Evolutionary conservation across 2,329 filamentous ascomycete species (phyloP), one percentile per base, ranked within the genome.

Genomic region (Teratosphaeria epicoccoides): DNA sequence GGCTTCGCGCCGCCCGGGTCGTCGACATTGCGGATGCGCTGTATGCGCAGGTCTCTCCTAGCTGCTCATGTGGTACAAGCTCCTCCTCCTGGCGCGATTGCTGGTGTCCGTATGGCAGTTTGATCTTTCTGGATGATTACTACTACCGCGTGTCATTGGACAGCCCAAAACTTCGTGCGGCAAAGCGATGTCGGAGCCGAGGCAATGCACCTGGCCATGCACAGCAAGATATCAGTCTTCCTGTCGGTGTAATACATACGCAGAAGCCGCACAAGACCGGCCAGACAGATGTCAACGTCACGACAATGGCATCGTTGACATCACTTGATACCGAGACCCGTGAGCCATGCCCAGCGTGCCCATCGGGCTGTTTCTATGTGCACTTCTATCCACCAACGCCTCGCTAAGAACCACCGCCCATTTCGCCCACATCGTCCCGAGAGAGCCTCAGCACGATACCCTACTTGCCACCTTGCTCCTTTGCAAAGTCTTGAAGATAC

Each of bases 401-500:
- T 7, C 33, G 33, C 33, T 40, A 40, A 40, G 20, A 9, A 40
- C 33, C 5, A 40, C 33, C 33, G n/a, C 9, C 6, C n/a, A n/a
- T n/a, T n/a, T n/a, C n/a, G n/a, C n/a, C n/a, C n/a, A n/a, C n/a
- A n/a, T n/a, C n/a, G n/a, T n/a, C n/a, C n/a, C n/a, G n/a, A n/a
- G n/a, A n/a, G n/a, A n/a, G n/a, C n/a, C n/a, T n/a, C n/a, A n/a
- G n/a, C n/a, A n/a, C n/a, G n/a, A n/a, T n/a, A n/a, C 5, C n/a
- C 33, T 40, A 40, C 14, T 40, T 40, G 5, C 33, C 14, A 17
- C 33, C 33, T 17, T 40, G 33, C 33, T 48, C 50, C 45, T 58
- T 52, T 1, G 78, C 79, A 68, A 76, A 84, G 22, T 81, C 78
- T 50, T 78, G 71, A 49, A 89, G 76, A 56, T 85, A 88, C 24